Conservation (phyloP, 352 stramenopile species). For the Hyaloperonospora brassicae region DNA sequence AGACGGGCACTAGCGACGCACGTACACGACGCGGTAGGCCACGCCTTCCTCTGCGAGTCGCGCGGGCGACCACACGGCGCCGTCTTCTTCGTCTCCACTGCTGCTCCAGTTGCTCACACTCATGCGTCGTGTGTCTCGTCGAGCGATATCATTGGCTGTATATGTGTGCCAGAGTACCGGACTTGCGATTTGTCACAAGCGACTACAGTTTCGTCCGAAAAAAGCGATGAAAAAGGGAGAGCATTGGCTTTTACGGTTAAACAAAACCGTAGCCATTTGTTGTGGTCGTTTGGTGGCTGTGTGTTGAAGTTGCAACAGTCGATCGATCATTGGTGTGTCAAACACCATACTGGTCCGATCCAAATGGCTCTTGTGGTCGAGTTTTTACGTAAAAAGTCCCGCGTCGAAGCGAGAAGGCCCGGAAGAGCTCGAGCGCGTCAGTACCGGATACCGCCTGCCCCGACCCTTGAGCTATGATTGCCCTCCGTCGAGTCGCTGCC, state of each 20-base stretch:
- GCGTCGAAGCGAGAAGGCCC: too few species aligned
- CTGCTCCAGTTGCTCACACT: slow-evolving; percentile 23
- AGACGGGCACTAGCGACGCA: background rate
- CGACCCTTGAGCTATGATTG: slow-evolving; percentile 39
- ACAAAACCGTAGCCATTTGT: too few species aligned
- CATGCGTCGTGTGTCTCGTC: slow-evolving; percentile 1
- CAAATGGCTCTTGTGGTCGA: background rate
- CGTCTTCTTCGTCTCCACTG: slow-evolving; percentile 17
- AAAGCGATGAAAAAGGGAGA: too few species aligned
- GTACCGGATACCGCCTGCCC: too few species aligned
- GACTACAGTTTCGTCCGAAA: too few species aligned
- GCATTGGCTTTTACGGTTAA: too few species aligned
- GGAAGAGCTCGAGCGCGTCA: too few species aligned
- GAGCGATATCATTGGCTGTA: slow-evolving; percentile 16
- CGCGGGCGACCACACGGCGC: slow-evolving; percentile 28
- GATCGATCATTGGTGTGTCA: too few species aligned
- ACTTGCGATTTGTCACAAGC: too few species aligned
- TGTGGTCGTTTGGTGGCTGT: background rate
- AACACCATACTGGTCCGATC: background rate
- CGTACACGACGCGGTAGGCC: slow-evolving; percentile 50
- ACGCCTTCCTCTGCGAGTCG: slow-evolving; percentile 47
- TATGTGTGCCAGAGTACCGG: too few species aligned
- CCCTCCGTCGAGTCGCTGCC: slow-evolving; percentile 43
- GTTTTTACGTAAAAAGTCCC: slow-evolving; percentile 31
- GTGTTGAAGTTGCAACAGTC: background rate